Conservation (phyloP, 139 green algal genomes). For the Micractinium conductrix region DNA sequence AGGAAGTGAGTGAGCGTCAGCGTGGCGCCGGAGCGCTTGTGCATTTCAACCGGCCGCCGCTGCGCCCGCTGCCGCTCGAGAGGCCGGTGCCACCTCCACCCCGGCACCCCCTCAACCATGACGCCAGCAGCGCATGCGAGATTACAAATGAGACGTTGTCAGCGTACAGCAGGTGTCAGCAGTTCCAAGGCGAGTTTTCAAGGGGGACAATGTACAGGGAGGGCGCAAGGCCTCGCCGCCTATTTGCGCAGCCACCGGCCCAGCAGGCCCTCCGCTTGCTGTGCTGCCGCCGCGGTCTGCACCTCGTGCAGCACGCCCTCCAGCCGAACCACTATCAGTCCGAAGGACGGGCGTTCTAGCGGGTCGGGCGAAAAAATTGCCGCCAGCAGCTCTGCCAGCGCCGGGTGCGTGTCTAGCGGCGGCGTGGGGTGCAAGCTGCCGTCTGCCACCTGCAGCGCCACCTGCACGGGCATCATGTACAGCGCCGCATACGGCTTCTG, state of each 20-base stretch:
- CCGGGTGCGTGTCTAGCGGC: conserved; percentile 44
- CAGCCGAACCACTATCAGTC: conserved; percentile 49
- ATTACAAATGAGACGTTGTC: too few relatives aligned
- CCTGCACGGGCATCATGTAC: conserved; percentile 81
- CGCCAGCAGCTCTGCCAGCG: conserved; percentile 51
- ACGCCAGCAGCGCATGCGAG: too few relatives aligned
- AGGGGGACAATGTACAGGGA: too few relatives aligned
- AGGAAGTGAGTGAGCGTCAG: neutral
- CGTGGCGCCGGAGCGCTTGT: too few relatives aligned
- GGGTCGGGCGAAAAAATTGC: conserved; percentile 67
- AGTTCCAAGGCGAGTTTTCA: too few relatives aligned
- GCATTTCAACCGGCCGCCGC: too few relatives aligned
- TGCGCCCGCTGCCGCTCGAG: too few relatives aligned
- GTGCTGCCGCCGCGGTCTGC: conserved; percentile 1
- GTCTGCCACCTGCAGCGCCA: conserved; percentile 56
- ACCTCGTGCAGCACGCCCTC: conserved; percentile 27
- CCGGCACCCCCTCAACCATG: too few relatives aligned
- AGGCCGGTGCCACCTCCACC: too few relatives aligned
- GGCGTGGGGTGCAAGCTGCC: conserved; percentile 63
- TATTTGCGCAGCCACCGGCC: conserved; percentile 21
- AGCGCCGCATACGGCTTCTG: conserved; percentile 69
- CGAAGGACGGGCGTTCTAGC: conserved; percentile 66
- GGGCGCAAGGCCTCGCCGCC: too few relatives aligned
- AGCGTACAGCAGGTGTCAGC: too few relatives aligned
- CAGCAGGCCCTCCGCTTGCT: conserved; percentile 11